Evolutionary conservation across 2,329 filamentous ascomycete genomes (phyloP).

Genomic region (Alternaria sp.): DNA sequence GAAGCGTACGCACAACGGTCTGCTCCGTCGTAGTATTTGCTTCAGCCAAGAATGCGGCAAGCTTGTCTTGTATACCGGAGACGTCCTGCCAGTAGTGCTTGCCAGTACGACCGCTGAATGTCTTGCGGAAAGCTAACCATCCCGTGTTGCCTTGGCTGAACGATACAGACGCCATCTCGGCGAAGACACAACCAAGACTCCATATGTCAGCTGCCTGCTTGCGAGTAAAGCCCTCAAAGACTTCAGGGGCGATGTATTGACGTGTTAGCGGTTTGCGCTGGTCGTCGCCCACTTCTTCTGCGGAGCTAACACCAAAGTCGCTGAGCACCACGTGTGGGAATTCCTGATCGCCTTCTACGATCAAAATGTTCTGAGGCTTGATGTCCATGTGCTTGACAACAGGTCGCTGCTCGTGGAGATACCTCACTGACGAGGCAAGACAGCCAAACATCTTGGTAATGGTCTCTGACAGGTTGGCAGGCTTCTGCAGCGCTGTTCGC

Average conservation of each 20-base stretch:
- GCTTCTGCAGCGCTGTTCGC: conserved; percentile 22
- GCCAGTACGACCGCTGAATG: conserved; percentile 36
- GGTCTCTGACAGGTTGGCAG: conserved; percentile 28
- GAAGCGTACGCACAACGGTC: conserved; percentile 35
- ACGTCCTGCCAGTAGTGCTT: conserved; percentile 48
- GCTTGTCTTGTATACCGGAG: conserved; percentile 32
- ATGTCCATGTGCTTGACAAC: conserved; percentile 48
- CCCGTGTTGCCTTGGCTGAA: conserved; percentile 29
- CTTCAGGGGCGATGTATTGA: conserved; percentile 46
- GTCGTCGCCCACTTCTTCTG: conserved; percentile 25
- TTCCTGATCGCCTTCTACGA: conserved; percentile 36
- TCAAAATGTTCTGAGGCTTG: conserved; percentile 49
- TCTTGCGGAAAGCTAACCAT: conserved; percentile 36
- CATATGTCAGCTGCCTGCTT: conserved; percentile 73
- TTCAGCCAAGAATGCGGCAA: conserved; percentile 30
- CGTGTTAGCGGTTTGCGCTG: conserved; percentile 37
- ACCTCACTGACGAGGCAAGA: conserved; percentile 42
- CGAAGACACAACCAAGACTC: conserved; percentile 94
- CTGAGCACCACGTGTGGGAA: conserved; percentile 45
- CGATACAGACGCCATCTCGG: conserved; percentile 77
- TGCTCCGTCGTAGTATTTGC: conserved; percentile 27
- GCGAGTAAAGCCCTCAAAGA: conserved; percentile 34
- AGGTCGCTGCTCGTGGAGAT: conserved; percentile 46
- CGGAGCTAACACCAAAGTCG: conserved; percentile 47
- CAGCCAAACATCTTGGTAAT: conserved; percentile 47